A percentile compares a stretch with the other conserved stretches of the same genome.
These are phyloP conservation scores for Leccinum subrobustum DNA, from an alignment of 1,284 basidiomycete genomes.

Conservation along the genomic window DNA sequence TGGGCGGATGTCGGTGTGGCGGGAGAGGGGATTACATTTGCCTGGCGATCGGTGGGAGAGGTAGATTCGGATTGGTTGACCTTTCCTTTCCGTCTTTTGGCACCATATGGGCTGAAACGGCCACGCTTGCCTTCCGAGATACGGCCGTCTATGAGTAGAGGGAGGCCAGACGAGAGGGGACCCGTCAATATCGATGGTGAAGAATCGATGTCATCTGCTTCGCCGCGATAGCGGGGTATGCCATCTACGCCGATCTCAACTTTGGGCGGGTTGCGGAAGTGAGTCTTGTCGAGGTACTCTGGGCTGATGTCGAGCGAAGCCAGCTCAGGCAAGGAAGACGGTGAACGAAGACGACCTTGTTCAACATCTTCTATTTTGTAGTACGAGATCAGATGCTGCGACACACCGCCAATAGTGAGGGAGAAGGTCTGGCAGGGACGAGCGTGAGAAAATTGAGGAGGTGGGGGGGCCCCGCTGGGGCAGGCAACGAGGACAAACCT, in stretches of 20 bases:
- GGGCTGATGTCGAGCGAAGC: conserved; percentile 83
- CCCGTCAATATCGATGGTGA: conserved; percentile 48
- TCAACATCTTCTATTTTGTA: conserved; percentile 93
- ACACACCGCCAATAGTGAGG: conserved; percentile 78
- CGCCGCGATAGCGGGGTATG: conserved; percentile 75
- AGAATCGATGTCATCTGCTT: conserved; percentile 64
- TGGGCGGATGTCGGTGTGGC: conserved; percentile 32
- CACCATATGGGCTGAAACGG: conserved; percentile 53
- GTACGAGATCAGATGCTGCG: conserved; percentile 95
- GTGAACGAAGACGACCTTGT: conserved; percentile 81
- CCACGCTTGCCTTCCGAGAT: conserved; percentile 45
- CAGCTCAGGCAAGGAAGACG: conserved; percentile 88
- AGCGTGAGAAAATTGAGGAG: conserved; percentile 22
- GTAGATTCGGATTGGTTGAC: conserved; percentile 25
- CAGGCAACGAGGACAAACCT: conserved; percentile 52
- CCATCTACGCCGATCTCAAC: conserved; percentile 85
- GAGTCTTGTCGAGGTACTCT: conserved; percentile 87
- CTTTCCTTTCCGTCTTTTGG: conserved; percentile 39
- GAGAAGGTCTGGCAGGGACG: conserved; percentile 77
- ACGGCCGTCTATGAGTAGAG: conserved; percentile 50
- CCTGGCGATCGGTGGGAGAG: conserved; percentile 32
- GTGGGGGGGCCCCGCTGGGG: neutral
- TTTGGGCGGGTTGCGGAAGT: conserved; percentile 88
- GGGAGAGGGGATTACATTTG: conserved; percentile 27
- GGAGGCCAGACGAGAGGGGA: conserved; percentile 50